Evolutionary conservation across 257 asterid genomes (phyloP), one percentile per base, ranked within the genome.

Genomic region (Solanum pennellii): DNA sequence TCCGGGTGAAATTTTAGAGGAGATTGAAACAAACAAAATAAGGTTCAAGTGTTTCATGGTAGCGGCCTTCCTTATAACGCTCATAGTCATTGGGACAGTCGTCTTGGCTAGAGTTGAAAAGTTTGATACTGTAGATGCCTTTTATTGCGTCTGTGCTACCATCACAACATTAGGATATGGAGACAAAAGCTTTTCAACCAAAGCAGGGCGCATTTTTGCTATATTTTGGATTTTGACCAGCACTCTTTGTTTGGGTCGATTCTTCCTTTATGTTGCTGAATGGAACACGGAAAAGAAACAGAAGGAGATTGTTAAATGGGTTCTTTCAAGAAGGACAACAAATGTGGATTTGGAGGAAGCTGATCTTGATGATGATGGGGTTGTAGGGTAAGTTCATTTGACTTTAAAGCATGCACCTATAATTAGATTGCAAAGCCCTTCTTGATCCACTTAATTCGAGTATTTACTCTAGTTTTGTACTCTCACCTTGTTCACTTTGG

Each of bases 131-230:
- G 75, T 97, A 6, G 99, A 96, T 87, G 97, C 99, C 23, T 88
- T 97, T 80, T 96, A 97, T 49, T 96, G 99, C 8, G 98, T 95
- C 68, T 95, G 98, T 90, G 93, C 96, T 49, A 94, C 99, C 20
- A 82, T 97, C 83, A 94, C 99, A 35, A 97, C 99, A 20, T 92
- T 97, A 82, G 99, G 99, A 6, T 97, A 97, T 42, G 99, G 99
- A 83, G 99, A 97, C 87, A 92, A 92, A 82, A 96, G 98, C 91
- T 97, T 97, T 92, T 92, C 99, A 21, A 94, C 98, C 6, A 90
- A 90, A 88, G 93, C 90, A 29, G 99, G 99, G 16, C 99, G 99
- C 3, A 15, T 96, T 49, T 95, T 97, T 56, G 98, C 99, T 5
- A 89, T 93, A 87, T 92, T 95, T 86, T 97, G 99, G 98, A 96